Evolutionary conservation across 2,329 filamentous ascomycete genomes (phyloP), one percentile per base, ranked within the genome.

Genomic region (Penicillium sp.): DNA sequence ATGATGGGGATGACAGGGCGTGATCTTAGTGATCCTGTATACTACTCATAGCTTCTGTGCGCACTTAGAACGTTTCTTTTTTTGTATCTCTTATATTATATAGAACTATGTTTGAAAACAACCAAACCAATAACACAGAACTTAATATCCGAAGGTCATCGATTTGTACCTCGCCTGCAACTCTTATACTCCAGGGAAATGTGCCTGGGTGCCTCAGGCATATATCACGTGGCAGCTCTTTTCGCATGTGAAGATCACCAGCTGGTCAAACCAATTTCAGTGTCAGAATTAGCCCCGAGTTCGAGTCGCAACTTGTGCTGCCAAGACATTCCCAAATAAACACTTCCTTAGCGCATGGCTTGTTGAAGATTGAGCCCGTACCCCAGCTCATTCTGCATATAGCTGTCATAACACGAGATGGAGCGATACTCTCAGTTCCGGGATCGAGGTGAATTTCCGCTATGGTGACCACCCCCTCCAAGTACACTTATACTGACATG

Each of bases 351-450:
- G 35, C 21, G 43, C 41, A 56, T 37, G 54, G 23, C 1, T 29
- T 43, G 10, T 47, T 23, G 37, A 21, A 15, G 21, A 54, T 48
- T 48, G 43, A 38, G 42, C 42, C 37, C 29, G 9, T 35, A 35
- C 4, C 4, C 51, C n/a, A 43, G 42, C 42, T 35, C 40, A 53
- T 46, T 53, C 31, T 21, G 41, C 21, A 8, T 6, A 43, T 4
- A 47, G 12, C 17, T 10, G 21, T 37, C 25, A 50, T 17, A 23
- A 35, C 27, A 27, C 12, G 13, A 54, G 54, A 97, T 97, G 93
- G 93, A 97, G 81, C 96, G 95, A 75, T 97, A 91, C 75, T 93
- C 90, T 57, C 91, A 96, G 74, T 97, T 91, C 71, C 88, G 93
- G 68, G 93, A 97, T 77, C 86, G 89, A 86, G 92, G 92, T 90